Evolutionary conservation across 768 basidiomycete species (phyloP), one percentile per base, ranked within the genome.

Genomic region (Rubroboletus satanas): DNA sequence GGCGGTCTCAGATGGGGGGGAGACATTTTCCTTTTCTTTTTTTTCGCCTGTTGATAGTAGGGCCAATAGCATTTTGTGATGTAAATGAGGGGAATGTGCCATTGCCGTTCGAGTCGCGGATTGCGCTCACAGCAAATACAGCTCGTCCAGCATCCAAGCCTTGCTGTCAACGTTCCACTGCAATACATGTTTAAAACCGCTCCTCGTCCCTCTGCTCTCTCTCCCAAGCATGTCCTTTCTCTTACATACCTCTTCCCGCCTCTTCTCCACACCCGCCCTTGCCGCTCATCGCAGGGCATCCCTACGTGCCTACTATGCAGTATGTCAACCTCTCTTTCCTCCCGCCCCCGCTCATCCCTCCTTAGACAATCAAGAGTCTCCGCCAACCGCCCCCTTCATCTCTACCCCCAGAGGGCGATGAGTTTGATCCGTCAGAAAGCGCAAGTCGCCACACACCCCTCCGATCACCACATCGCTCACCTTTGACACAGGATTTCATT

Each of bases 401-500:
- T 15, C 33, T 31, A 4, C 46, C 64, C 42, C 49, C 62, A 46
- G 60, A 52, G 8, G 37, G 47, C 21, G 71, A 73, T 8, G 71
- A 71, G 7, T 47, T 54, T 7, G 68, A 66, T 29, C 64, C 68
- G 0, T 71, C 82, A 29, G 81, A 83, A 49, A 81, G 83, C 67
- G 84, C 83, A 61, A 58, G 77, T 66, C 49, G 4, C n/a, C 46
- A 7, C 46, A 5, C 32, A 6, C 23, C 12, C 12, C 17, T 28
- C 26, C 18, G 4, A 36, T 56, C 37, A 8, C n/a, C 18, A 6
- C 38, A 23, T 45, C 57, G 26, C 51, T 58, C 61, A 62, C 66
- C 17, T 29, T 49, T 33, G 2, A 12, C 37, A 43, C 69, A 98
- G 93, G 97, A 98, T 69, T 95, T 99, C 66, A 94, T 99, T 66